A percentile compares a stretch with the other conserved stretches of the same genome.
Evolutionary conservation across 2,329 filamentous ascomycete genomes (phyloP).

Genomic region (Eutypa lata): DNA sequence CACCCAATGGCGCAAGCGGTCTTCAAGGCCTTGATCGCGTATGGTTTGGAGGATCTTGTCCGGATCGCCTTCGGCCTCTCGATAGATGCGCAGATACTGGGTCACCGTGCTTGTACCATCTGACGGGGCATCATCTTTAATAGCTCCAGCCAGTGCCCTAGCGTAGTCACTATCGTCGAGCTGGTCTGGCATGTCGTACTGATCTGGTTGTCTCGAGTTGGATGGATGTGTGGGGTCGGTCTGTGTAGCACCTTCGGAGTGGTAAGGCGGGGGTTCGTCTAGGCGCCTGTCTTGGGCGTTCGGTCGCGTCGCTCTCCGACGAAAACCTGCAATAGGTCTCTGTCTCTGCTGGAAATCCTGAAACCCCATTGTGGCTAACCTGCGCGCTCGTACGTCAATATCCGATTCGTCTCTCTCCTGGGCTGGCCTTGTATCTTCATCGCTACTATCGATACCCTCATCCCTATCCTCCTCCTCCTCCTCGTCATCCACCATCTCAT

Average conservation of each 20-base stretch:
- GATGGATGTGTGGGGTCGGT: neutral
- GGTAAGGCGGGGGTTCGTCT: neutral
- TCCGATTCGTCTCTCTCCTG: constrained; percentile 11
- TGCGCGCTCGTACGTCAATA: constrained; percentile 5
- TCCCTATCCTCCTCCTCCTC: constrained; percentile 1
- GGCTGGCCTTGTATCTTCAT: constrained; percentile 6
- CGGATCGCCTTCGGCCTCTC: constrained; percentile 57
- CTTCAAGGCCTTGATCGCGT: constrained; percentile 55
- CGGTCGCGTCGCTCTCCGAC: constrained; percentile 19
- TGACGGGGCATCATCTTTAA: constrained; percentile 7
- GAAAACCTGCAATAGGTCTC: constrained; percentile 23
- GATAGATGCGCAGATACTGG: constrained; percentile 54
- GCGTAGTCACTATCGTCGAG: constrained; percentile 1
- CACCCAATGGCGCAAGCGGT: constrained; percentile 59
- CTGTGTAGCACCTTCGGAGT: constrained; percentile 1
- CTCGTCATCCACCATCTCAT: constrained; percentile 5
- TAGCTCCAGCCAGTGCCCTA: neutral
- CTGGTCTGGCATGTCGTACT: neutral
- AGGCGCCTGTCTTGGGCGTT: constrained; percentile 18
- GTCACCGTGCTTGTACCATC: constrained; percentile 28
- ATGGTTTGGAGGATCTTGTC: constrained; percentile 59
- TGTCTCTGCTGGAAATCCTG: constrained; percentile 17
- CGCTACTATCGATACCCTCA: neutral
- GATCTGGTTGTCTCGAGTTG: neutral
- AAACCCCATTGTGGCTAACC: constrained; percentile 11